Evolutionary conservation across 2,329 filamentous ascomycete genomes (phyloP), one percentile per base, ranked within the genome.

Genomic region (Neonectria sp.): DNA sequence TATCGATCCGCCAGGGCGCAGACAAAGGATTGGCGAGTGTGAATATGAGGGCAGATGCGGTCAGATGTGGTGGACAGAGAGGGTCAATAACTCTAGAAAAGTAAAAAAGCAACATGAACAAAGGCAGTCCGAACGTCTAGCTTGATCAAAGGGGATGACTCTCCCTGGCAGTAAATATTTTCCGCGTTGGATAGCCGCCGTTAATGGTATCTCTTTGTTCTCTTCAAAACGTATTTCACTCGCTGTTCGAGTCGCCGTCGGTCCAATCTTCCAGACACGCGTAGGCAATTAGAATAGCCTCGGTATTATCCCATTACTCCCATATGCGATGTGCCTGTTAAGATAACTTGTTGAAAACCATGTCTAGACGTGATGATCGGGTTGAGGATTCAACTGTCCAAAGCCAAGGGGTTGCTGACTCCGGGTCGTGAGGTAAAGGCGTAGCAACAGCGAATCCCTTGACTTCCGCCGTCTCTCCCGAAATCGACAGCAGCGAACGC

Each of bases 81-180:
- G 43, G 55, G 60, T 33, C 43, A 56, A 40, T 17, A 49, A 29
- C 40, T 63, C 52, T 55, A 51, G 46, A 49, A 56, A 43, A 60
- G 40, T 45, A 53, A 53, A 60, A 55, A 45, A 55, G 2, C 4
- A 17, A 51, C 45, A 49, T 8, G 51, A 33, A 53, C 31, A 53
- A 35, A 53, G n/a, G n/a, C 31, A 35, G 11, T 37, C 51, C 13
- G 29, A 37, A 35, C 33, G 4, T 53, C 17, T 12, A 24, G 9
- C 3, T 21, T 33, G 17, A n/a, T 31, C 17, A n/a, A 17, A 11
- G 29, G 5, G n/a, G 25, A 8, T 51, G 25, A 9, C 21, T 15
- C 25, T n/a, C 6, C 3, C 2, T 29, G 13, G 25, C 25, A 12
- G 21, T 21, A 46, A 25, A 13, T 25, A 27, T 27, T 3, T 8